Percentiles rank a stretch among this genome's conserved stretches.
Conservation (phyloP, 2,329 filamentous ascomycete species). For the Colletotrichum sp. region DNA sequence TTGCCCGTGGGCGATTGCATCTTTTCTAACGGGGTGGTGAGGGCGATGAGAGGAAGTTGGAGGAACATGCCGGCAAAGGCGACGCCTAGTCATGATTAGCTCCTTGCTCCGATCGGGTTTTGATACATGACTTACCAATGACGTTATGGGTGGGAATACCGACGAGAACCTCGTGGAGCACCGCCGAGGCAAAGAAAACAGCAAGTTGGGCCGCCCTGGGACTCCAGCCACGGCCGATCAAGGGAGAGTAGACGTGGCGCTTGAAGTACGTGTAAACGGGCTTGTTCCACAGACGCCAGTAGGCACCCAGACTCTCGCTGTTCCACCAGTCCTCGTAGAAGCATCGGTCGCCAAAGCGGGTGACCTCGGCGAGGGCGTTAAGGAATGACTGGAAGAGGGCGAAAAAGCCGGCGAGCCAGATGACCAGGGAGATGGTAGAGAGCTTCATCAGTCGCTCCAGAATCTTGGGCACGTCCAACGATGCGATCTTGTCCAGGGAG, state of each 20-base stretch:
- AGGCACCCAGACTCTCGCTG: conserved; percentile 79
- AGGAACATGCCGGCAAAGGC: conserved; percentile 94
- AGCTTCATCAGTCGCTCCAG: conserved; percentile 92
- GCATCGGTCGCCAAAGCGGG: conserved; percentile 87
- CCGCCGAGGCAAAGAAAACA: conserved; percentile 87
- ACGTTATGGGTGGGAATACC: conserved; percentile 95
- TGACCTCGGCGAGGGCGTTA: conserved; percentile 89
- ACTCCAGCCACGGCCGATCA: conserved; percentile 84
- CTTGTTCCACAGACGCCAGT: conserved; percentile 98
- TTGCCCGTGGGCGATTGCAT: conserved; percentile 77
- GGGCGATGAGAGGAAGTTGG: conserved; percentile 84
- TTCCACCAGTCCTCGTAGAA: conserved; percentile 99
- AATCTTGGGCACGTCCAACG: conserved; percentile 81
- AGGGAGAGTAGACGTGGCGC: conserved; percentile 87
- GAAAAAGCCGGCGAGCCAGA: conserved; percentile 98
- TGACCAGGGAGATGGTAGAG: conserved; percentile 91
- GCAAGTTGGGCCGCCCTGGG: conserved; percentile 73
- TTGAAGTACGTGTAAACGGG: conserved; percentile 98
- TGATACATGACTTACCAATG: conserved; percentile 63
- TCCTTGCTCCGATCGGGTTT: neutral
- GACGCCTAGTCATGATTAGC: conserved; percentile 63
- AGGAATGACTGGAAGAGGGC: conserved; percentile 92
- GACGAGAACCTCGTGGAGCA: conserved; percentile 91
- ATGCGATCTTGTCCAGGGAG: conserved; percentile 85
- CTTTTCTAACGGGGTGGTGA: conserved; percentile 82